Base-by-base conservation (phyloP, 306 rosid genomes). In the Glycine soja region DNA sequence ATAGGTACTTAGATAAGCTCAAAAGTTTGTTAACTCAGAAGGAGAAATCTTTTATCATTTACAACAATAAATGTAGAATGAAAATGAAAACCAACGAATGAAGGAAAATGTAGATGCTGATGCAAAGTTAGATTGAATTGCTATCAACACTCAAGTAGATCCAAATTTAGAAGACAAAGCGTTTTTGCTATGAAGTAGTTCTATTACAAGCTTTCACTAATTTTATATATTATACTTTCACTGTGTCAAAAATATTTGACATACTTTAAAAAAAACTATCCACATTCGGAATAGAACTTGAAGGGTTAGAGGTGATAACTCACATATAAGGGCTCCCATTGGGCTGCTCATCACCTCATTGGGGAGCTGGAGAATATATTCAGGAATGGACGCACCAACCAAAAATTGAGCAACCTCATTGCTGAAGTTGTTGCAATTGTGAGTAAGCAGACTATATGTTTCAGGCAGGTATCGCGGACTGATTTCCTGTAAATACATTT, bases 391-490 rank as follows among this genome's bases (percentile, higher is more conserved):
- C 34, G 86, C 75, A 66, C 99, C 97, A 10, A 96, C 97, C 85
- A 96, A 88, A 83, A 96, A 96, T 36, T 96, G 99, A 67, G 98
- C 89, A 78, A 96, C 89, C 84, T 96, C 99, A 46, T 96, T 92
- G 86, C 90, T 89, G 76, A 96, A 96, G 86, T 96, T 93, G 86
- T 96, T 96, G 91, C 99, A 96, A 76, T 96, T 96, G 85, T 96
- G 97, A 9, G 85, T 70, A n/a, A 96, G 97, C 63, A 96, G 67
- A 84, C 88, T 96, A 74, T 96, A 96, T 6, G 97, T 86, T 83
- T 93, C 98, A 0, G 93, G 90, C 0, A 86, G 85, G 87, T 93
- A 96, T 7, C 99, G 89, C 0, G 94, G 90, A 76, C 87, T 86
- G 70, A 96, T 96, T 73, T 96, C 99, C 90, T 89, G 86, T 88